Percentiles rank a stretch among this genome's conserved stretches.
Conservation (phyloP, 306 rosid species). For the Clitoria ternatea region DNA sequence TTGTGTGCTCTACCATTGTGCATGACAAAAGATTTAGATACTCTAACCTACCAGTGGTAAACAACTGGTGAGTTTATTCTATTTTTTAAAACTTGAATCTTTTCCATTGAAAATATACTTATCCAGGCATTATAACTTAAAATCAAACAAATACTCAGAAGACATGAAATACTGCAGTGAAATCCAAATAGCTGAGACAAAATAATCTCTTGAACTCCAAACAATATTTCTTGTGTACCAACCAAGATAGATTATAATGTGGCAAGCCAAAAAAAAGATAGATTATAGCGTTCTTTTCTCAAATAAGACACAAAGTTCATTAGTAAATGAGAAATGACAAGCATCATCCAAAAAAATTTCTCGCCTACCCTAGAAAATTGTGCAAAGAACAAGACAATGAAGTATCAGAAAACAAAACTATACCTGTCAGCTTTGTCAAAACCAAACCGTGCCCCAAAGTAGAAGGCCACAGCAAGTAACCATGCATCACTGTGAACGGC, state of each 20-base stretch:
- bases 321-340: background rate
- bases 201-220: background rate
- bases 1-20: background rate
- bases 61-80: background rate
- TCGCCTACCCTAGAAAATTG: background rate
- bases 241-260: background rate
- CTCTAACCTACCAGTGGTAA: background rate
- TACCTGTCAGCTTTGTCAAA: constrained; percentile 33
- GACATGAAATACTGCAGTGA: background rate
- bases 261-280: too few relatives aligned
- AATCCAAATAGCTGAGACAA: background rate
- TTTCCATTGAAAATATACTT: background rate
- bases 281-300: too few relatives aligned
- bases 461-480: constrained; percentile 34
- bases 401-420: background rate
- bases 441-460: constrained; percentile 36
- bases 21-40: background rate
- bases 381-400: background rate
- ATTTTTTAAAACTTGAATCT: background rate
- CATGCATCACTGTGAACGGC: constrained; percentile 37
- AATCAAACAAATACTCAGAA: background rate
- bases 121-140: background rate
- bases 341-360: background rate
- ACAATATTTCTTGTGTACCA: background rate
- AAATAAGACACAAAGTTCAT: background rate